These are phyloP conservation scores for Ettlia oleoabundans DNA, from an alignment of 139 green algal species.

Conservation along the genomic window DNA sequence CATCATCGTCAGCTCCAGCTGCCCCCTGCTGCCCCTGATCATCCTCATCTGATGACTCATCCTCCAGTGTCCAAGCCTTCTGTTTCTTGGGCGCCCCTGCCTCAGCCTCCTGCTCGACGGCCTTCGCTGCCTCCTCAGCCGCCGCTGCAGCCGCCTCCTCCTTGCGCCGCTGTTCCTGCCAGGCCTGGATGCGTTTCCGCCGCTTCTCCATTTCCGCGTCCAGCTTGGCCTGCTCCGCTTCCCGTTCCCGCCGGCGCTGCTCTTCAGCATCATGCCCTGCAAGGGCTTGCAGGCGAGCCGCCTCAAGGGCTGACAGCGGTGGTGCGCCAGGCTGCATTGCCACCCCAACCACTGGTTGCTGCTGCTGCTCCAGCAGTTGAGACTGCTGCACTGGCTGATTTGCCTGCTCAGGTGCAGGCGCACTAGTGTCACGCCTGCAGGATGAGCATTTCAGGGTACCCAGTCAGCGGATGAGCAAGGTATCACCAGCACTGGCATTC, in stretches of 20 bases:
- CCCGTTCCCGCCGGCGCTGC: constrained; percentile 17
- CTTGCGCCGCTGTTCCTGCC: constrained; percentile 63
- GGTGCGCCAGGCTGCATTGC: background rate
- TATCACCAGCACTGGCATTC: no score
- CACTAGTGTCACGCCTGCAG: no score
- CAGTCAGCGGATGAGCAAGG: no score
- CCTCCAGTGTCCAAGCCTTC: constrained; percentile 71
- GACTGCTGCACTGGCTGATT: no score
- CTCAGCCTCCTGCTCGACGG: background rate
- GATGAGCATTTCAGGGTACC: no score
- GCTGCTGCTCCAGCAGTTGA: background rate
- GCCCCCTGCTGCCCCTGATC: constrained; percentile 19
- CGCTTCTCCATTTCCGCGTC: constrained; percentile 75
- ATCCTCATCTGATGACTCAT: constrained; percentile 72
- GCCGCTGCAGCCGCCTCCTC: constrained; percentile 33
- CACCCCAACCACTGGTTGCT: background rate
- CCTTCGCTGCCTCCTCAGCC: background rate
- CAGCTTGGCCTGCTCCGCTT: constrained; percentile 55
- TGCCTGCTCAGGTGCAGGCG: no score
- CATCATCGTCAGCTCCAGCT: constrained; percentile 1
- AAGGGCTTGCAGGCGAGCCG: constrained; percentile 23
- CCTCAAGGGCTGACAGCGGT: background rate
- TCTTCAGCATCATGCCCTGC: constrained; percentile 40
- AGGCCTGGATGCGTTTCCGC: constrained; percentile 74
- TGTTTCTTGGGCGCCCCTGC: background rate